These are phyloP conservation scores for Cichorium intybus DNA, from an alignment of 140 eudicot genomes.

Conservation along the genomic window DNA sequence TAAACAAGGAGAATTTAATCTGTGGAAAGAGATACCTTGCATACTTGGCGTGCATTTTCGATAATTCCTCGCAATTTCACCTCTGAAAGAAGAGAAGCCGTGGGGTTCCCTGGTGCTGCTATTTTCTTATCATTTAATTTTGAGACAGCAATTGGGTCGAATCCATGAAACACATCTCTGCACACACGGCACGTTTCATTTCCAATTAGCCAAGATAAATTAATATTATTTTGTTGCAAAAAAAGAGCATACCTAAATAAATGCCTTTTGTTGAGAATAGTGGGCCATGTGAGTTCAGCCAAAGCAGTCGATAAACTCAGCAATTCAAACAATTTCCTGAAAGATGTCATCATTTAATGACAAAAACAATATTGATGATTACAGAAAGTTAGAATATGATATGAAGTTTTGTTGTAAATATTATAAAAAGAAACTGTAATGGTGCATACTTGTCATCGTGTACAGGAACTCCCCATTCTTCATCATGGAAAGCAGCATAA, in stretches of 20 bases:
- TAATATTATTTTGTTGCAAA: neutral
- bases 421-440: neutral
- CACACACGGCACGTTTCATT: constrained; percentile 3
- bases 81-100: constrained; percentile 76
- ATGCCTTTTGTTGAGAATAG: constrained; percentile 71
- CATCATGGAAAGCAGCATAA: constrained; percentile 63
- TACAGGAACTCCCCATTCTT: constrained; percentile 51
- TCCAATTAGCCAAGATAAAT: constrained; percentile 13
- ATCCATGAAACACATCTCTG: constrained; percentile 90
- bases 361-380: neutral
- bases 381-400: neutral
- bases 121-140: constrained; percentile 82
- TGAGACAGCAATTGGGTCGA: constrained; percentile 74
- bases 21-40: constrained; percentile 52
- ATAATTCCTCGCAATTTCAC: constrained; percentile 64
- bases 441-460: constrained; percentile 65
- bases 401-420: neutral
- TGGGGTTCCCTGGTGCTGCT: constrained; percentile 57
- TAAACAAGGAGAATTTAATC: neutral
- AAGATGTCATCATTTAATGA: constrained; percentile 15
- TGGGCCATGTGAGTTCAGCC: constrained; percentile 96
- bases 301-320: constrained; percentile 84
- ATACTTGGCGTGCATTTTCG: constrained; percentile 87
- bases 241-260: constrained; percentile 54
- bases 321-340: constrained; percentile 86